Base-by-base conservation (phyloP, 2,329 filamentous ascomycete genomes). In the Lasiodiplodia sp. region DNA sequence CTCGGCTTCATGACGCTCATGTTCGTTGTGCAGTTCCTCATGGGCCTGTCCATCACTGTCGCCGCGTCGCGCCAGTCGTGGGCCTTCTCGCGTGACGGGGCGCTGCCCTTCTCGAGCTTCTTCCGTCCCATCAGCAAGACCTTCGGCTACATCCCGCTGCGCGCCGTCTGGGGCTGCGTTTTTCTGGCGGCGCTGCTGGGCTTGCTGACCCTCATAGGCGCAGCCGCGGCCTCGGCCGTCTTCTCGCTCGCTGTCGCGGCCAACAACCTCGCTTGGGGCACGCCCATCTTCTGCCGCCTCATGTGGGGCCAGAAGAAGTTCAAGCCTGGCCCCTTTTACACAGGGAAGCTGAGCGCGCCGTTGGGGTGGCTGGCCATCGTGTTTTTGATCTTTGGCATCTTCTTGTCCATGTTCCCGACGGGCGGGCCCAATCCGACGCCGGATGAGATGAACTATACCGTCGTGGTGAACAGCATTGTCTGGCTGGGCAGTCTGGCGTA, bases 11-110 rank as follows among this genome's bases (percentile, higher is more conserved):
- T 89, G 84, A 81, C 82, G 1, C 79, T 89, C 0, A 77, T 89
- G 23, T 87, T 88, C 73, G 83, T 88, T 60, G 86, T 88, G 2
- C 88, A 90, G 73, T 90, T 88, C 75, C 80, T 89, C 25, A 89
- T 90, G 83, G 87, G 87, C 1, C 77, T 89, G 1, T 87, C 84
- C 37, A 84, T 88, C 66, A 77, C 87, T 2, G 84, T 89, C 3
- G 88, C 88, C 1, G 86, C 85, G 4, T 88, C 86, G 6, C 83
- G 88, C 6, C 88, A 90, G 76, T 83, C 82, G 37, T 90, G 88
- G 88, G 88, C 88, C 0, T 90, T 90, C 74, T 87, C 86, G 10
- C 84, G 88, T 28, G 88, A 90, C 72, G 87, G 87, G 2, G 88
- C 87, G 1, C 80, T 90, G 1, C 88, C 88, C 0, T 89, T 90